Base-by-base conservation (phyloP, 805 yeast genomes). In the Barnettozyma vustinii region DNA sequence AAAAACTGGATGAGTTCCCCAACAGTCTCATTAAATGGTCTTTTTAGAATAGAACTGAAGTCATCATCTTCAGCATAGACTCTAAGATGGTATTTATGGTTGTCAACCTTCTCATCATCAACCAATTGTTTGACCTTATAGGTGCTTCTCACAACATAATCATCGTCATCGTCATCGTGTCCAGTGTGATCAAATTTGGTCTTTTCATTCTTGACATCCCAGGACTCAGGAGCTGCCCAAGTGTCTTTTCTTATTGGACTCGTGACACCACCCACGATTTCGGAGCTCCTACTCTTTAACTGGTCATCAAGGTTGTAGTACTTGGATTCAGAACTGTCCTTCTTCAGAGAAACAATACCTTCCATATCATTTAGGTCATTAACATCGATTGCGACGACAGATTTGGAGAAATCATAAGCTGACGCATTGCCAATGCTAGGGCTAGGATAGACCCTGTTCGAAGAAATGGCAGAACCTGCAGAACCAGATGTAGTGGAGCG, bases 1-100 rank as follows among this genome's bases (percentile, higher is more conserved):
- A 89, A 77, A 43, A 78, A 75, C 30, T 78, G 80, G 37, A 92
- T 70, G 46, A 94, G 69, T 43, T 89, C 96, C 8, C 80, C 75
- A 0, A 89, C 87, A 0, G 92, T 80, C 1, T 90, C 85, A 50
- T 84, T 87, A 32, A 86, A 74, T 0, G 92, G 80, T 60, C 96
- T 84, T 15, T 90, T 80, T 19, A 92, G 69, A 1, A 96, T 87
- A 0, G 83, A 73, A 15, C 94, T 85, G 55, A 89, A 87, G 10
- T 90, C 85, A 57, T 89, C 91, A 50, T 87, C 96, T 46, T 81
- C 86, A 50, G 85, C 81, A 69, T 86, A 90, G 1, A 92, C 83
- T 52, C 96, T 80, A 20, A 92, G 71, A 52, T 74, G 77, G 55
- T 70, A 77, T 4, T 65, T 68, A 41, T 60, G 64, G 36, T 61